A percentile compares a stretch with the other conserved stretches of the same genome.
Conservation (phyloP, 331 rosid species). For the Cydonia oblonga region DNA sequence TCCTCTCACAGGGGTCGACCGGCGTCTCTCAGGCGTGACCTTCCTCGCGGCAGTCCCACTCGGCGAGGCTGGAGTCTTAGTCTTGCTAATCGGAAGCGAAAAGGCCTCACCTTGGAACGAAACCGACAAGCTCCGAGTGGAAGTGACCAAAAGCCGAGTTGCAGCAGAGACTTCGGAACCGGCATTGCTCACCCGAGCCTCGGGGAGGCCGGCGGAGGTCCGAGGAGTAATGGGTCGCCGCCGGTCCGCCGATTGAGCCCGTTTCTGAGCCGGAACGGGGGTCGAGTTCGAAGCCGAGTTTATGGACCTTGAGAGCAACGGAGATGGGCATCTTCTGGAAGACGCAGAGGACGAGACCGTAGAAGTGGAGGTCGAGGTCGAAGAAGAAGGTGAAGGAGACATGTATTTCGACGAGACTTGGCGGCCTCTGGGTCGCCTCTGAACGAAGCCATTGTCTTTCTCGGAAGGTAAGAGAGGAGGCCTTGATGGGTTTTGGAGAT, state of each 20-base stretch:
- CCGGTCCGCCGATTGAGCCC: conserved; percentile 87
- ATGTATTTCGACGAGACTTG: conserved; percentile 94
- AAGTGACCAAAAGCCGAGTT: conserved; percentile 74
- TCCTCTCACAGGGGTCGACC: conserved; percentile 60
- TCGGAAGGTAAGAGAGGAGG: conserved; percentile 48
- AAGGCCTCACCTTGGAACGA: conserved; percentile 93
- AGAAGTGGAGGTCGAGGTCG: conserved; percentile 30
- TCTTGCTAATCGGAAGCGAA: conserved; percentile 92
- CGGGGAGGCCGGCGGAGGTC: conserved; percentile 40
- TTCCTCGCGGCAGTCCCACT: conserved; percentile 37
- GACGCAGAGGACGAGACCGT: conserved; percentile 43
- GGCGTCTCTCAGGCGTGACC: conserved; percentile 82
- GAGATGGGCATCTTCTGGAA: conserved; percentile 84
- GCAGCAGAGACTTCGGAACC: conserved; percentile 52
- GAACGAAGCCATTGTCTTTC: conserved; percentile 51
- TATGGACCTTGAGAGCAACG: conserved; percentile 72
- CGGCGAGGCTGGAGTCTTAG: conserved; percentile 48
- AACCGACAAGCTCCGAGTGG: conserved; percentile 90
- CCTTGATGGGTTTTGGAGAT: conserved; percentile 21
- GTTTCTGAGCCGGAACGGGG: conserved; percentile 45
- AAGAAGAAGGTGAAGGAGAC: conserved; percentile 78
- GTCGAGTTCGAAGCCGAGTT: conserved; percentile 47
- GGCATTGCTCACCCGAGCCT: conserved; percentile 35
- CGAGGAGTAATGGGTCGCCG: conserved; percentile 46
- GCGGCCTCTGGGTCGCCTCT: conserved; percentile 58